Evolutionary conservation across 768 basidiomycete genomes (phyloP), one percentile per base, ranked within the genome.

Genomic region (Tephrocybe rancida): DNA sequence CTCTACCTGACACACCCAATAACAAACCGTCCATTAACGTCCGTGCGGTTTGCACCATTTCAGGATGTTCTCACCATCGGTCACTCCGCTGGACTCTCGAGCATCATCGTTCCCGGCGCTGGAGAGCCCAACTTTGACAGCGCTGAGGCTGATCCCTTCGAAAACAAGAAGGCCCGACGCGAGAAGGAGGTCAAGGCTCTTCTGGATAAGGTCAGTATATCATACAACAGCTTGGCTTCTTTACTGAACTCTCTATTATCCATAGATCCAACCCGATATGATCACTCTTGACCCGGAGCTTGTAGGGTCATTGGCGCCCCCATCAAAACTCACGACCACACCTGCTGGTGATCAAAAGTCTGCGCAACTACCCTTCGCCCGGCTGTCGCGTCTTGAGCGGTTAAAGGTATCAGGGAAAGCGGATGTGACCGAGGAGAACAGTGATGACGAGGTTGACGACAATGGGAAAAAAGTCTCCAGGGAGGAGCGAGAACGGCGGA

Each of bases 101-200:
- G 83, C 37, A 81, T 98, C 46, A 78, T 98, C 50, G 87, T 98
- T 0, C 97, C 97, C 0, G 96, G 96, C 24, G 74, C 87, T 8
- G 97, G 96, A 29, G 95, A 98, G 69, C 85, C 95, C 42, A 95
- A 97, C 76, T 96, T 95, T 67, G 97, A 99, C 64, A 90, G 88
- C 53, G 69, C 80, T 13, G 97, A 98, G 69, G 92, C 93, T 0
- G 95, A 99, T 81, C 94, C 95, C 2, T 98, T 90, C 73, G 96
- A 99, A 70, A 83, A 87, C 63, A 85, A 81, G 68, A 86, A 84
- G 57, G 79, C 89, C 19, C 72, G 94, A 52, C 79, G 91, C 50
- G 97, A 98, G 73, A 79, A 91, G 52, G 97, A 98, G 69, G 93
- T 98, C 63, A 87, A 90, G 67, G 81, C 78, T 39, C 81, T 99